Evolutionary conservation across 768 basidiomycete genomes (phyloP).

Genomic region (Kwoniella sp.): DNA sequence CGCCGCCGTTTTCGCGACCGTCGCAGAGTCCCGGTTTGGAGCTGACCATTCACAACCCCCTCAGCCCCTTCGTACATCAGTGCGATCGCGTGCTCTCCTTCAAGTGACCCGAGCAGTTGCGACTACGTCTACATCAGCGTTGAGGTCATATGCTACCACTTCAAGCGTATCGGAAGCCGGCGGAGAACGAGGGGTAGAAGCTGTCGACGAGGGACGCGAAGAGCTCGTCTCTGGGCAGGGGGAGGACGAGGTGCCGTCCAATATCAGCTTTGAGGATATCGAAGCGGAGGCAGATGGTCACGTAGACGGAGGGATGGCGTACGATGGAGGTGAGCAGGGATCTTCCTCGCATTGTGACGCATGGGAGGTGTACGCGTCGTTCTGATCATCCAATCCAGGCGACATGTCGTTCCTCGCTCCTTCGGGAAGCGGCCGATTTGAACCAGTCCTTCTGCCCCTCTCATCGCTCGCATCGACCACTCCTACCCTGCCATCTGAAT

Average conservation of each 20-base stretch:
- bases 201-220: too few species aligned
- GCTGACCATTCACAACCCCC: not conserved
- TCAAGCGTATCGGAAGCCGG: too few species aligned
- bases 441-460: conserved; percentile 39
- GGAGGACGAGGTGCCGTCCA: conserved; percentile 11
- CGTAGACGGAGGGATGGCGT: not conserved
- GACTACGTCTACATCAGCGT: conserved; percentile 9
- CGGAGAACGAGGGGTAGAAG: too few species aligned
- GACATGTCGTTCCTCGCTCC: not conserved
- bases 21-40: not conserved
- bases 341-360: not conserved
- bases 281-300: conserved; percentile 11
- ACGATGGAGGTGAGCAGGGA: not conserved
- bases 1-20: not conserved
- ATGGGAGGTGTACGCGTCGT: not conserved
- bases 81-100: conserved; percentile 18
- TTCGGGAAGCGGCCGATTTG: conserved; percentile 2
- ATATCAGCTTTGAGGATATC: conserved; percentile 16
- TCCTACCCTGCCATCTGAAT: conserved; percentile 30
- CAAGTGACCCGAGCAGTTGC: conserved; percentile 16
- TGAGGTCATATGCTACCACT: conserved; percentile 9
- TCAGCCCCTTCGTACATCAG: conserved; percentile 7
- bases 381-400: not conserved
- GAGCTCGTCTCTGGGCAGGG: not conserved
- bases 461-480: conserved; percentile 41